Conservation (phyloP, 2,329 filamentous ascomycete species). For the Scedosporium dehoogii region DNA sequence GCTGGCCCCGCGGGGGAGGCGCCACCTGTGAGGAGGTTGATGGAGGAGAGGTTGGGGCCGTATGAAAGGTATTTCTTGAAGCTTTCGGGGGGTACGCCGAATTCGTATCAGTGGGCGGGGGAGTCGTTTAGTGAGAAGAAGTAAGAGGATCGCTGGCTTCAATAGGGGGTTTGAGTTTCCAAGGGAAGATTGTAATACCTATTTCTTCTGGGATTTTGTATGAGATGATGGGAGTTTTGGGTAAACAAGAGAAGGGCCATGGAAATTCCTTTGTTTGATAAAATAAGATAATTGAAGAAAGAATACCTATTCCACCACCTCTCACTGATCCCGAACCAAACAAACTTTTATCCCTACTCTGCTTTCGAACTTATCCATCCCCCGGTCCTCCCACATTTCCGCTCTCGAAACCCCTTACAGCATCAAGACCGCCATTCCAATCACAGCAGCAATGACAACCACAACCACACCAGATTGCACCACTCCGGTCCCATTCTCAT, state of each 20-base stretch:
- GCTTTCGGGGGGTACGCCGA: slow-evolving; percentile 31
- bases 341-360: not conserved
- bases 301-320: not conserved
- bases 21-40: slow-evolving; percentile 30
- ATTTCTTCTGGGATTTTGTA: not conserved
- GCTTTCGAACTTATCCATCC: not conserved
- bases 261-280: not conserved
- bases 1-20: slow-evolving; percentile 30
- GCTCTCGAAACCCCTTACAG: not conserved
- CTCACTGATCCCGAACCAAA: not conserved
- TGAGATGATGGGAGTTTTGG: not conserved
- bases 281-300: not conserved
- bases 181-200: not conserved
- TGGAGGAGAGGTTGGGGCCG: slow-evolving; percentile 43
- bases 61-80: slow-evolving; percentile 40
- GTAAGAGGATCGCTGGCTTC: slow-evolving; percentile 1
- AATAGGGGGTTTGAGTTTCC: not conserved
- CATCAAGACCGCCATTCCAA: not conserved
- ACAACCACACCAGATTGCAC: not conserved
- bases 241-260: not conserved
- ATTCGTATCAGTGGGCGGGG: slow-evolving; percentile 14
- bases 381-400: not conserved
- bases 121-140: slow-evolving; percentile 27
- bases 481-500: not conserved
- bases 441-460: not conserved